These are phyloP conservation scores for Solanum sejunctum DNA, from an alignment of 257 asterid genomes.

Conservation along the genomic window DNA sequence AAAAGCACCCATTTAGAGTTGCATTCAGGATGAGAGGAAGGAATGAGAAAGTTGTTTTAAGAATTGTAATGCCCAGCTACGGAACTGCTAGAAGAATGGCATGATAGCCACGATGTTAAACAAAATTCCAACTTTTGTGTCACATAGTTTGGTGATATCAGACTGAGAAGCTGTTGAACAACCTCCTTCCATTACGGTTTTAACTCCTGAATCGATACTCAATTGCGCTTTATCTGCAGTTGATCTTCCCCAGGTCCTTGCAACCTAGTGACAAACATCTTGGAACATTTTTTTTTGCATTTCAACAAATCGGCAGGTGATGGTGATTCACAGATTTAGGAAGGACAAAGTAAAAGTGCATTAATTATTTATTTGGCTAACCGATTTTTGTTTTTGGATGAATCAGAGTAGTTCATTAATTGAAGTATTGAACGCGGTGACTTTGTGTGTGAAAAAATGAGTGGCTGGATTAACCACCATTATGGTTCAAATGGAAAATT, in stretches of 20 bases:
- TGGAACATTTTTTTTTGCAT: neutral
- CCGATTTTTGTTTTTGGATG: neutral
- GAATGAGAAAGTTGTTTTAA: neutral
- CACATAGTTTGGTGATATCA: neutral
- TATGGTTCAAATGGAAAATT: neutral
- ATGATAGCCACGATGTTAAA: neutral
- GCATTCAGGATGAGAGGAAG: neutral
- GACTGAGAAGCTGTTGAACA: neutral
- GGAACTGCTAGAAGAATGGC: neutral
- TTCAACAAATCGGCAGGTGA: neutral
- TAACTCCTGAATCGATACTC: neutral
- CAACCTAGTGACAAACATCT: neutral
- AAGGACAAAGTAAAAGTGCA: neutral
- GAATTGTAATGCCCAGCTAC: neutral
- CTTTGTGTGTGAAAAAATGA: neutral
- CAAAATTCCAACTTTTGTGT: neutral
- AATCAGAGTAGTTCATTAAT: neutral
- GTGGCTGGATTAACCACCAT: neutral
- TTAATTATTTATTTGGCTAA: neutral
- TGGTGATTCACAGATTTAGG: neutral
- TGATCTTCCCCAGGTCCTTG: neutral
- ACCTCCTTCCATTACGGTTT: neutral
- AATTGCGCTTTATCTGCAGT: neutral
- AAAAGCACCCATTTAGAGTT: neutral
- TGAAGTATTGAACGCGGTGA: neutral